These are phyloP conservation scores for Heliamphora pulchella DNA, from an alignment of 179 eudicot species.

Conservation along the genomic window DNA sequence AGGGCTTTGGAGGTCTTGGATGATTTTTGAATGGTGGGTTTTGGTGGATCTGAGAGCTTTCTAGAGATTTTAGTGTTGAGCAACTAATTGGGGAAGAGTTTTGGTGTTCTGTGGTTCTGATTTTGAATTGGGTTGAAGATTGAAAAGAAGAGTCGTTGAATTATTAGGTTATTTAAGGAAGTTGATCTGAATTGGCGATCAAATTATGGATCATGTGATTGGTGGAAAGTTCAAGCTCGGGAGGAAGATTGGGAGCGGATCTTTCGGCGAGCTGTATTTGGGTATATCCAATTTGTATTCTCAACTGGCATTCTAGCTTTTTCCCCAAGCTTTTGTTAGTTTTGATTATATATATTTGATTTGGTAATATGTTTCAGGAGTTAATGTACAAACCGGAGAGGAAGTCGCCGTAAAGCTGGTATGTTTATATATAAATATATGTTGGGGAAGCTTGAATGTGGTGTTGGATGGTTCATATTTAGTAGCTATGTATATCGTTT, in stretches of 20 bases:
- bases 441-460: not conserved
- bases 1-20: not conserved
- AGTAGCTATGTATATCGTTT: not conserved
- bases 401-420: conserved; percentile 91
- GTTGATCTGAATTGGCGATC: not conserved
- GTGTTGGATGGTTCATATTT: not conserved
- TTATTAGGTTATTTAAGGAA: not conserved
- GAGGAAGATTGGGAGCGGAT: conserved; percentile 92
- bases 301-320: conserved; percentile 8
- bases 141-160: not conserved
- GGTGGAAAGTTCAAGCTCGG: conserved; percentile 92
- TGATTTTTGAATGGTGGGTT: not conserved
- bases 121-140: not conserved
- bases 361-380: conserved; percentile 33
- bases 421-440: conserved; percentile 14
- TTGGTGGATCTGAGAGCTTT: not conserved
- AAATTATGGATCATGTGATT: conserved; percentile 62
- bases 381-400: conserved; percentile 73
- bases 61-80: not conserved
- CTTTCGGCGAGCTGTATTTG: conserved; percentile 86
- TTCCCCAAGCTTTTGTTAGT: not conserved
- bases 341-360: not conserved
- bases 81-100: not conserved
- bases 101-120: not conserved
- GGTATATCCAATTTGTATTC: conserved; percentile 34